Evolutionary conservation across 257 asterid species (phyloP).

Genomic region (Solanum chiquidenum): DNA sequence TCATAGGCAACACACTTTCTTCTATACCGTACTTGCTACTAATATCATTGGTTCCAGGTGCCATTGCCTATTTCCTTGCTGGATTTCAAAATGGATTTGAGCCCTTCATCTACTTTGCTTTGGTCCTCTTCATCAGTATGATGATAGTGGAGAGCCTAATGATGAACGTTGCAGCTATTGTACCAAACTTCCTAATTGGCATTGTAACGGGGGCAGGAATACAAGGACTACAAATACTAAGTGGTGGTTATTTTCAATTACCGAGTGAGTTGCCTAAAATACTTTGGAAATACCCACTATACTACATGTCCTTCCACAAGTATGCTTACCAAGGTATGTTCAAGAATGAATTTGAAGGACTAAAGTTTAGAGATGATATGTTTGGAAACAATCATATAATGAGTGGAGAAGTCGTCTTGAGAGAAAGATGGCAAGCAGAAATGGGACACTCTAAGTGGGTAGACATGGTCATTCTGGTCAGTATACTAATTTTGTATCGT

Average conservation of each 20-base stretch:
- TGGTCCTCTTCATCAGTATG: conserved; percentile 11
- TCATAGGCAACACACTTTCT: conserved; percentile 17
- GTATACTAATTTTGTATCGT: conserved; percentile 12
- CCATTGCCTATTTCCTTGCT: conserved; percentile 14
- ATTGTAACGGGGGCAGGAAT: conserved; percentile 21
- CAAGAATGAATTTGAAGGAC: conserved; percentile 26
- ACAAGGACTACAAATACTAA: conserved; percentile 22
- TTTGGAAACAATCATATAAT: background rate
- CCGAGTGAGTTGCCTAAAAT: conserved; percentile 12
- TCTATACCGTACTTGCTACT: conserved; percentile 17
- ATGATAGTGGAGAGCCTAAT: conserved; percentile 22
- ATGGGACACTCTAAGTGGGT: conserved; percentile 22
- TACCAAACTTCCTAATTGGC: conserved; percentile 26
- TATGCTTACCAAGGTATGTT: conserved; percentile 26
- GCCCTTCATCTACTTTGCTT: conserved; percentile 9
- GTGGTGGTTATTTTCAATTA: conserved; percentile 25
- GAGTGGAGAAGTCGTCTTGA: conserved; percentile 13
- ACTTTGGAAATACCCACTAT: conserved; percentile 24
- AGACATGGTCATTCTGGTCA: conserved; percentile 10
- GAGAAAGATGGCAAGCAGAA: conserved; percentile 5
- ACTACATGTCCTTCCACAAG: conserved; percentile 21
- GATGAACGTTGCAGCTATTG: conserved; percentile 23
- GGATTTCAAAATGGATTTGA: conserved; percentile 6
- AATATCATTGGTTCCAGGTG: conserved; percentile 16
- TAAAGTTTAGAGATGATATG: background rate